phyloP scores from a whole-genome alignment of 352 stramenopile species.

The Phytophthora syringae region DNA sequence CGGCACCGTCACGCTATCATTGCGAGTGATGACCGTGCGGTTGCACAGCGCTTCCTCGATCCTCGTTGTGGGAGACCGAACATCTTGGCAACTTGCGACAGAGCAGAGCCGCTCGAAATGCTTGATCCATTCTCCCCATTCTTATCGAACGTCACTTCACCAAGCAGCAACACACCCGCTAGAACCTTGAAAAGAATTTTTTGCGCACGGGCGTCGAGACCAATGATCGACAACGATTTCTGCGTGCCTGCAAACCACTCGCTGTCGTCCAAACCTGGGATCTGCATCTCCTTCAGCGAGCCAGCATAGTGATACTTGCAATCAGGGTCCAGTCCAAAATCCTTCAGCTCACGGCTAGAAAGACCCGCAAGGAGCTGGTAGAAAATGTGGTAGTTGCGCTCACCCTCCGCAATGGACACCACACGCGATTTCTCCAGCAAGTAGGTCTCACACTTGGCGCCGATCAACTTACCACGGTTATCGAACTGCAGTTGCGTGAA shows the following conservation, averaged over 20 bases:
- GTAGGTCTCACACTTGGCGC: constrained; percentile 94
- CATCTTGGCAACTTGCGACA: constrained; percentile 86
- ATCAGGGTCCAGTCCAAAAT: constrained; percentile 68
- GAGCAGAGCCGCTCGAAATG: constrained; percentile 68
- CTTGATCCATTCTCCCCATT: constrained; percentile 75
- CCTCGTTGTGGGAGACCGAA: constrained; percentile 86
- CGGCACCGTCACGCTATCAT: constrained; percentile 83
- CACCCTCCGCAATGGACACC: constrained; percentile 93
- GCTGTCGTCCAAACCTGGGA: constrained; percentile 85
- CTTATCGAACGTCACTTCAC: constrained; percentile 94
- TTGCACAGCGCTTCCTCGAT: constrained; percentile 94
- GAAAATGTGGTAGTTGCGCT: constrained; percentile 99
- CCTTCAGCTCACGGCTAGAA: constrained; percentile 53
- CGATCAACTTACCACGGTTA: constrained; percentile 74
- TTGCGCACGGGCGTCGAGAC: constrained; percentile 59
- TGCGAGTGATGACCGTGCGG: constrained; percentile 90
- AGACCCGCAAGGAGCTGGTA: constrained; percentile 93
- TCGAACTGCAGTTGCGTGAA: constrained; percentile 93
- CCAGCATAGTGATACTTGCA: constrained; percentile 82
- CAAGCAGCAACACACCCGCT: constrained; percentile 95
- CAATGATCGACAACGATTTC: constrained; percentile 83
- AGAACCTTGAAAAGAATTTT: constrained; percentile 86
- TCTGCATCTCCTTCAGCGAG: constrained; percentile 76
- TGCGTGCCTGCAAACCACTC: constrained; percentile 85
- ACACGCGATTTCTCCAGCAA: constrained; percentile 97